Evolutionary conservation across 1,139 yeast genomes (phyloP), one percentile per base, ranked within the genome.

Genomic region (Yamadazyma atmosphaerica): DNA sequence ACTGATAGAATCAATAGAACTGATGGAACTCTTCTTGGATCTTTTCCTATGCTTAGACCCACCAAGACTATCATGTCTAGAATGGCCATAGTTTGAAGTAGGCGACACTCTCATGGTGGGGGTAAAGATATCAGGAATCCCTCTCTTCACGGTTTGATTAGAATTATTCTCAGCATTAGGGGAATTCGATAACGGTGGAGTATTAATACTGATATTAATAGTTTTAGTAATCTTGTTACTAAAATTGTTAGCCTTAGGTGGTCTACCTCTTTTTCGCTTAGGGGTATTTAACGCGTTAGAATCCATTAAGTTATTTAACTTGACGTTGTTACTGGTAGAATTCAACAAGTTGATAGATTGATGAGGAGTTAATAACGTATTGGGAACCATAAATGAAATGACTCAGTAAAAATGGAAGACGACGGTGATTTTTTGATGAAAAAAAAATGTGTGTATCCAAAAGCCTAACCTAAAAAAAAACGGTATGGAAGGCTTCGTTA

Each of bases 101-200:
- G 76, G 77, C 24, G 68, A 60, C 3, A 72, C 77, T 50, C 71
- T 58, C 76, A 72, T 70, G 40, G 72, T 55, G 0, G 77, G 77
- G 4, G 74, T 71, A 53, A 65, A 69, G 36, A 67, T 60, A 46
- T 72, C 75, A 7, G 77, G 77, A 22, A 69, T 71, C 9, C 77
- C 77, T 41, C 65, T 54, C 45, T 61, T 66, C 32, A 69, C 66
- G 38, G 65, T 65, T 46, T 66, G 61, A 44, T 67, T 67, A 31
- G 67, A 58, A 46, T 71, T 72, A 15, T 61, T 57, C 42, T 63
- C 68, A 14, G 69, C 68, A 33, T 53, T 54, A 1, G 68, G 68
- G 38, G 58, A 55, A 36, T 51, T 56, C 19, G 55, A 52, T 32
- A 57, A 49, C 4, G 67, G 65, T 1, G 65, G 57, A 4, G 75